Base-by-base conservation (phyloP, 108 stramenopile genomes). In the Conticribra weissflogii region DNA sequence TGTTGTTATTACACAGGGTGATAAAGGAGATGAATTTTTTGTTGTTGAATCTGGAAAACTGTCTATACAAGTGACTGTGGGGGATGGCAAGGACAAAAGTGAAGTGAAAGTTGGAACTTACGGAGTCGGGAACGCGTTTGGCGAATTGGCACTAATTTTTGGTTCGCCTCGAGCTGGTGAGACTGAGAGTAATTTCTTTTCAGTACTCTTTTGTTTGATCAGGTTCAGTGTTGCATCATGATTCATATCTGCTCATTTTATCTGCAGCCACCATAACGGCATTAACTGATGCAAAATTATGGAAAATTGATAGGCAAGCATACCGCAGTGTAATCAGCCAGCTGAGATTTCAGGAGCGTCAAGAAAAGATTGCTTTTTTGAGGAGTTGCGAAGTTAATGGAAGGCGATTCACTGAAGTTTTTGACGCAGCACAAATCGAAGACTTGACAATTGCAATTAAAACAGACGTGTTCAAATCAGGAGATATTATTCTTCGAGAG, bases 101-200 rank as follows among this genome's bases (percentile, higher is more conserved):
- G 69, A 73, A 41, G 78, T 79, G 22, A 76, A 60, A n/a, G 77
- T 88, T 19, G 85, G 83, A 4, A 51, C 61, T 15, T 81, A 83
- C 18, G 54, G 68, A 32, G 61, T 78, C 1, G 88, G 85, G 12
- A 30, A 22, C 15, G 71, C 79, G 18, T 91, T 95, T 68, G 90
- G 90, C 16, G 90, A 92, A 70, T 63, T 90, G 23, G 87, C 89
- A 8, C 66, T 95, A 18, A 64, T 95, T 18, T 95, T 89, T 67
- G 92, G 88, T 58, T 90, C 85, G 46, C 96, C 98, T 9, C 81
- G 97, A n/a, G n/a, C n/a, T n/a, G n/a, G n/a, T n/a, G n/a, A n/a
- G n/a, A n/a, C n/a, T n/a, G n/a, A n/a, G n/a, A n/a, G n/a, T n/a
- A n/a, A n/a, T n/a, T n/a, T n/a, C n/a, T n/a, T n/a, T n/a, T n/a